Percentiles rank a stretch among this genome's conserved stretches.
These are phyloP conservation scores for Kalanchoe fedtschenkoi DNA, from an alignment of 164 flowering plant species.

Conservation along the genomic window DNA sequence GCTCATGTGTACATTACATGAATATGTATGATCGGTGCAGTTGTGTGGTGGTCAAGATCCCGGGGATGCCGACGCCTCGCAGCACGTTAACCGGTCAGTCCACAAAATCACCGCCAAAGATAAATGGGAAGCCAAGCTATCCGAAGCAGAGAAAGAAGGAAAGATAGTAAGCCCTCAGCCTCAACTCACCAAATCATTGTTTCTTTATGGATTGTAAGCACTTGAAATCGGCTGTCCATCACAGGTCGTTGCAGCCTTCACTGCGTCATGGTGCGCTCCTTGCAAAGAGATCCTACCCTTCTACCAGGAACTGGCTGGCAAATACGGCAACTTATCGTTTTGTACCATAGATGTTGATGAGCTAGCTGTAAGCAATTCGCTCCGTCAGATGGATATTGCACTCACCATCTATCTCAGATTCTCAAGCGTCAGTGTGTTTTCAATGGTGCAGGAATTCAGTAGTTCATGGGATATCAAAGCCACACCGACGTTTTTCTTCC, in stretches of 20 bases:
- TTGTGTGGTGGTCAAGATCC: neutral
- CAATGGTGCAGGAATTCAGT: conserved; percentile 4
- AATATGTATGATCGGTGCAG: neutral
- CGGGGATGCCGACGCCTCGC: neutral
- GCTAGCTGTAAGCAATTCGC: conserved; percentile 43
- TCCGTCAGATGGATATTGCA: neutral
- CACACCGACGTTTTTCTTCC: neutral
- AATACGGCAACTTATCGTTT: conserved; percentile 44
- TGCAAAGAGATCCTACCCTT: conserved; percentile 54
- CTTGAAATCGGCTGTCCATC: neutral
- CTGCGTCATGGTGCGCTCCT: conserved; percentile 82
- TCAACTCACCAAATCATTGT: neutral
- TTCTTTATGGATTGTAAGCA: neutral
- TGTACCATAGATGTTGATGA: conserved; percentile 70
- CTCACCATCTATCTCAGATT: too few relatives aligned
- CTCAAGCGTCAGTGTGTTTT: too few relatives aligned
- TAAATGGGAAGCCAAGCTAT: conserved; percentile 49
- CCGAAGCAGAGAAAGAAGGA: conserved; percentile 41
- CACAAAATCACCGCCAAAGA: conserved; percentile 36
- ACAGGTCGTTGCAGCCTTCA: conserved; percentile 77
- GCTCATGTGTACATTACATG: neutral
- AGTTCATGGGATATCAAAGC: conserved; percentile 4
- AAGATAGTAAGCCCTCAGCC: conserved; percentile 35
- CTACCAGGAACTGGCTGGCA: conserved; percentile 55
- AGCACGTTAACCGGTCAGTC: conserved; percentile 13